Conservation (phyloP, 2,329 filamentous ascomycete species). For the Cercospora sp. region DNA sequence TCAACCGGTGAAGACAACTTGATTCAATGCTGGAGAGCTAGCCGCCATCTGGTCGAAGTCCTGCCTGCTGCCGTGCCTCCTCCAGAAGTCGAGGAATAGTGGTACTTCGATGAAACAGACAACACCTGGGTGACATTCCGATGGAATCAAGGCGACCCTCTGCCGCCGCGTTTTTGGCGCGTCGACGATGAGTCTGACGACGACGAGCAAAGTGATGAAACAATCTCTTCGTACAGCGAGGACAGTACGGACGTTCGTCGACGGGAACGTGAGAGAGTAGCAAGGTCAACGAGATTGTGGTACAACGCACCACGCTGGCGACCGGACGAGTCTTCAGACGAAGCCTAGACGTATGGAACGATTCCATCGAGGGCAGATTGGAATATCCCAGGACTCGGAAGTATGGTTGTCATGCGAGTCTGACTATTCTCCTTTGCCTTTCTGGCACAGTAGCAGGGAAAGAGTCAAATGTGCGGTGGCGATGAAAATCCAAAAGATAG, state of each 20-base stretch:
- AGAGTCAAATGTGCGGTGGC: background rate
- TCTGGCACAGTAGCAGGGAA: background rate
- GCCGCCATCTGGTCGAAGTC: conserved; percentile 39
- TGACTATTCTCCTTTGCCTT: background rate
- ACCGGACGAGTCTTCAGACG: background rate
- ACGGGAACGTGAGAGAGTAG: background rate
- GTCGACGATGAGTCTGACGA: background rate
- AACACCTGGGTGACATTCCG: background rate
- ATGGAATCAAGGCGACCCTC: background rate
- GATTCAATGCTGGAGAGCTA: conserved; percentile 72
- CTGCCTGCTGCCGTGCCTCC: conserved; percentile 35
- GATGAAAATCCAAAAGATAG: background rate
- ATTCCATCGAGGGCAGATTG: background rate
- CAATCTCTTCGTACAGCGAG: background rate
- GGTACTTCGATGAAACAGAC: background rate
- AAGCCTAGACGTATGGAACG: background rate
- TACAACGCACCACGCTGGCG: background rate
- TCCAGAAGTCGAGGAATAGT: conserved; percentile 33
- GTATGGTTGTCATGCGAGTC: background rate
- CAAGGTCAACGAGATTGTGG: background rate
- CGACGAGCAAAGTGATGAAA: background rate
- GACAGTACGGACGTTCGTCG: background rate
- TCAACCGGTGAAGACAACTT: conserved; percentile 96
- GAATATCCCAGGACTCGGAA: background rate
- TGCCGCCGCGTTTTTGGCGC: background rate